Conservation (phyloP, 2,329 filamentous ascomycete genomes). For the Neodidymelliopsis sp. region DNA sequence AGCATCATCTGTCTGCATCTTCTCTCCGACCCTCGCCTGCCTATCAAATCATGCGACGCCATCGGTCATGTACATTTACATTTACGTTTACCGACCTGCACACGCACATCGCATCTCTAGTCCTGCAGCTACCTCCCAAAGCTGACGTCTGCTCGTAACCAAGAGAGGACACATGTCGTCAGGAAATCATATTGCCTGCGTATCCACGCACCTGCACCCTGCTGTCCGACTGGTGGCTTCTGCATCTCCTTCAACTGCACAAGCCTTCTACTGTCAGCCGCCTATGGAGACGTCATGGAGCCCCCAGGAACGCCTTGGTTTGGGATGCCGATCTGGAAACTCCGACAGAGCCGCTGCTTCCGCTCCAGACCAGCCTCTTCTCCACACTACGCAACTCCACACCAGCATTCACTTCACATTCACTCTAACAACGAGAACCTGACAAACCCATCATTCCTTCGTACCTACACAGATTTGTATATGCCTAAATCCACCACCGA, state of each 20-base stretch:
- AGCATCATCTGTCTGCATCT: slow-evolving; percentile 1
- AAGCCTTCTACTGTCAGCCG: no score
- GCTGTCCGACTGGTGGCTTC: slow-evolving; percentile 11
- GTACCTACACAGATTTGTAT: neutral
- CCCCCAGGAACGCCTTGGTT: slow-evolving; percentile 1
- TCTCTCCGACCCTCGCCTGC: neutral
- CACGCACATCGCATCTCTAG: slow-evolving; percentile 1
- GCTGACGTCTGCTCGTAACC: slow-evolving; percentile 3
- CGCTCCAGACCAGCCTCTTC: slow-evolving; percentile 12
- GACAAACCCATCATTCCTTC: neutral
- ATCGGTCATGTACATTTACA: no score
- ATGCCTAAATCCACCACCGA: neutral
- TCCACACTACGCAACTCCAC: no score
- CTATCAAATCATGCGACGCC: slow-evolving; percentile 1
- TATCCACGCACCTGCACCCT: neutral
- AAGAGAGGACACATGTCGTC: slow-evolving; percentile 14
- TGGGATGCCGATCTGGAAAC: slow-evolving; percentile 5
- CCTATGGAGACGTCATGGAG: slow-evolving; percentile 6
- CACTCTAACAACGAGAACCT: neutral
- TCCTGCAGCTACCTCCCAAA: neutral
- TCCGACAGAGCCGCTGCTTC: slow-evolving; percentile 4
- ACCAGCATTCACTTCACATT: no score
- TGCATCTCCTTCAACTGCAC: no score
- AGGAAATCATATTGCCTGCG: neutral
- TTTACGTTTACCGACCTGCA: neutral